Conservation (phyloP, 2,329 filamentous ascomycete genomes). For the Diaporthe aspalathi region DNA sequence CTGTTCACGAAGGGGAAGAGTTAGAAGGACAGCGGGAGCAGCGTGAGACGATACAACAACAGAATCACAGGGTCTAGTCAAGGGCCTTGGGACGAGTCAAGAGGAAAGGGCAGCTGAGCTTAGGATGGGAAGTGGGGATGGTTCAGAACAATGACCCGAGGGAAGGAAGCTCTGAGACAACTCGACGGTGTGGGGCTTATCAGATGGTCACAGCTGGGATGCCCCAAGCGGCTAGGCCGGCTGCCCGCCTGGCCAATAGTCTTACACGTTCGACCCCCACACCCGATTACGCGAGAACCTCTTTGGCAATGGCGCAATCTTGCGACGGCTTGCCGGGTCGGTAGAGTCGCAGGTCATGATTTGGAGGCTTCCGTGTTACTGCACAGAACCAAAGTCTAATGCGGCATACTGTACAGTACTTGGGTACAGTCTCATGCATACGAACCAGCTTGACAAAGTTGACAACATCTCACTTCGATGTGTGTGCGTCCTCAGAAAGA, state of each 20-base stretch:
- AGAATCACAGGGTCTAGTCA: background rate
- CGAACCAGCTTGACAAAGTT: no score
- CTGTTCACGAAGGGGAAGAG: background rate
- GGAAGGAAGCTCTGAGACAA: conserved; percentile 13
- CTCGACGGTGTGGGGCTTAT: conserved; percentile 26
- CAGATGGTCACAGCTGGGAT: background rate
- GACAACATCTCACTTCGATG: no score
- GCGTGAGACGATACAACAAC: no score
- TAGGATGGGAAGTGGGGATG: background rate
- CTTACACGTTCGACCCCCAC: conserved; percentile 23
- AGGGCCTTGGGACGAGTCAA: conserved; percentile 5
- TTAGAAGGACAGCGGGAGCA: no score
- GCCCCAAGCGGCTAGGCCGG: conserved; percentile 4
- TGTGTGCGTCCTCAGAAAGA: no score
- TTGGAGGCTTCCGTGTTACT: no score
- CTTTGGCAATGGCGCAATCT: conserved; percentile 25
- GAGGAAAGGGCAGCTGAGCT: conserved; percentile 14
- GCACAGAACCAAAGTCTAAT: no score
- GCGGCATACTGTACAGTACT: no score
- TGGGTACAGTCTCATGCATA: no score
- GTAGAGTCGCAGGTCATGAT: background rate
- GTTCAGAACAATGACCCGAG: conserved; percentile 8
- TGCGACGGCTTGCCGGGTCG: background rate
- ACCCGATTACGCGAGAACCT: conserved; percentile 7
- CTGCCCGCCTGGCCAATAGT: background rate